Evolutionary conservation across 2,329 filamentous ascomycete species (phyloP).

Genomic region (Zymoseptoria pseudotritici): DNA sequence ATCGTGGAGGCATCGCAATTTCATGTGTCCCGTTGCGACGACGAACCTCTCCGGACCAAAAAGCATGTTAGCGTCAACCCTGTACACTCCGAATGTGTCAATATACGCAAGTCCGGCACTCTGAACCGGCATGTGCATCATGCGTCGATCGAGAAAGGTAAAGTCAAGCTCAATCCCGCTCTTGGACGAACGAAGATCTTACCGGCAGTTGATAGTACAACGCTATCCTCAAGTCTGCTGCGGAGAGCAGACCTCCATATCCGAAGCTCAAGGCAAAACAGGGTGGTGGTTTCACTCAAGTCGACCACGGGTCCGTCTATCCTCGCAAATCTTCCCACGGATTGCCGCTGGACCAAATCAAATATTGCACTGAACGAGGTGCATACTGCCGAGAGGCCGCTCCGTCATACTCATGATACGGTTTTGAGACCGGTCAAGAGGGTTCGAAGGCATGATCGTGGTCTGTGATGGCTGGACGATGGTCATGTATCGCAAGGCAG

Average conservation of each 20-base stretch:
- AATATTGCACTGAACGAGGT: background rate
- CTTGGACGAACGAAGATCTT: background rate
- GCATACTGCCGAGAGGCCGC: background rate
- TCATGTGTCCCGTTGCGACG: background rate
- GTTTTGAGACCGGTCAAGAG: background rate
- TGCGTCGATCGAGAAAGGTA: background rate
- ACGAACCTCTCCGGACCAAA: background rate
- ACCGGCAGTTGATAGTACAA: background rate
- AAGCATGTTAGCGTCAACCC: background rate
- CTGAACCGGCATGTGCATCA: background rate
- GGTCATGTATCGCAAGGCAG: background rate
- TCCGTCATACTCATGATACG: background rate
- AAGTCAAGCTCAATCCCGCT: background rate
- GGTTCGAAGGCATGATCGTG: background rate
- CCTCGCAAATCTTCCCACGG: background rate
- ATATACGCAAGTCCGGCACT: background rate
- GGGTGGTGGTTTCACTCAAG: background rate
- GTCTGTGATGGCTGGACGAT: background rate
- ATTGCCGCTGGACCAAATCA: background rate
- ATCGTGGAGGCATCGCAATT: background rate
- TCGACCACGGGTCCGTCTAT: background rate
- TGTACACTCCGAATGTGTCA: background rate
- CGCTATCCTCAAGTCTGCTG: background rate
- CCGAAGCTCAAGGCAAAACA: background rate
- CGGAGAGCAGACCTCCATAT: background rate